Conservation (phyloP, 768 basidiomycete species). For the Lentinula aciculospora region DNA sequence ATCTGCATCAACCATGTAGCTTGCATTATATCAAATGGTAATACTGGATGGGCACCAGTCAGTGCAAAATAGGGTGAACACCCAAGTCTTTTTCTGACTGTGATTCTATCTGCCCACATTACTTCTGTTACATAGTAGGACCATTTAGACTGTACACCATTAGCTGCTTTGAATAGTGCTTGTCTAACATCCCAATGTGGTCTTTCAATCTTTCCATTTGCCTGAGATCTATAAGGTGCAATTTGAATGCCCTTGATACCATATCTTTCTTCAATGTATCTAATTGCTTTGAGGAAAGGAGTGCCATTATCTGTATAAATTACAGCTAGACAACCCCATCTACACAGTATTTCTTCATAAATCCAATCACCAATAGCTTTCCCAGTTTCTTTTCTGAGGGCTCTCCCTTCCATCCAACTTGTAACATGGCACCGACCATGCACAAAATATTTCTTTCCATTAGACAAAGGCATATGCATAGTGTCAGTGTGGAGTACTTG, state of each 20-base stretch:
- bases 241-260: conserved; percentile 23
- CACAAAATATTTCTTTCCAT: conserved; percentile 5
- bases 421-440: conserved; percentile 7
- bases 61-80: no score
- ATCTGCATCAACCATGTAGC: no score
- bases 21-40: no score
- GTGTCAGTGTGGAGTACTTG: conserved; percentile 7
- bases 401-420: conserved; percentile 5
- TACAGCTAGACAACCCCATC: conserved; percentile 22
- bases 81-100: background rate
- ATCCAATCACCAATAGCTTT: conserved; percentile 1
- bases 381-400: conserved; percentile 1
- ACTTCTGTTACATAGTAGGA: background rate
- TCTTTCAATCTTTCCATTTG: conserved; percentile 1
- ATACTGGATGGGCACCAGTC: no score
- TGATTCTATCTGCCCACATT: no score
- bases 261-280: conserved; percentile 18
- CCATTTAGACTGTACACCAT: background rate
- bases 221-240: conserved; percentile 25
- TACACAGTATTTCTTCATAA: conserved; percentile 11
- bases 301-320: conserved; percentile 28
- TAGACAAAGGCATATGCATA: conserved; percentile 8
- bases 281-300: conserved; percentile 12
- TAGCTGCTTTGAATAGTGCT: background rate
- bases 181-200: conserved; percentile 1